Percentiles rank a stretch among this genome's conserved stretches.
Evolutionary conservation across 1,284 basidiomycete genomes (phyloP).

Genomic region (Melampsora abietis-canadensis): DNA sequence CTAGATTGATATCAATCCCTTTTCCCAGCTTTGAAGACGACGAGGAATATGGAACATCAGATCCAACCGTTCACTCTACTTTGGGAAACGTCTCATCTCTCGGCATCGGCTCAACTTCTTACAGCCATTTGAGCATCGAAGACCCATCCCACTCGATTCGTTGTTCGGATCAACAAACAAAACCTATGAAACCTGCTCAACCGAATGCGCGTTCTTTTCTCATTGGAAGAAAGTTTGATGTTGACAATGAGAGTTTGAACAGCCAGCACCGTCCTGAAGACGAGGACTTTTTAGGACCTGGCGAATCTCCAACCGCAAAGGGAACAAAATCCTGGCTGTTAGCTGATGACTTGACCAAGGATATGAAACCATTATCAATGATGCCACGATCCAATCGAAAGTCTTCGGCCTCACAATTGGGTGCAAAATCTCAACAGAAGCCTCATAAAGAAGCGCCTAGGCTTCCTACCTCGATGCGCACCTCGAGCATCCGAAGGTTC

Average conservation of each 20-base stretch:
- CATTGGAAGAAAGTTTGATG: conserved; percentile 2
- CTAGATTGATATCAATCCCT: conserved; percentile 17
- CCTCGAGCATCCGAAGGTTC: background rate
- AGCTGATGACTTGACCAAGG: background rate
- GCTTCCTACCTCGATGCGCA: background rate
- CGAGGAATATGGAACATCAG: conserved; percentile 11
- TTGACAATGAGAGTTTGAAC: conserved; percentile 3
- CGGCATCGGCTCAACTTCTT: background rate
- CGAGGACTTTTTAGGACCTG: background rate
- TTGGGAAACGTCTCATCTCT: background rate
- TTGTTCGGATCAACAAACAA: background rate
- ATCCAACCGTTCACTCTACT: background rate
- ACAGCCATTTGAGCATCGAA: background rate
- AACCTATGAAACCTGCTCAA: background rate
- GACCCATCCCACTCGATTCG: background rate
- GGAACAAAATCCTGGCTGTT: background rate
- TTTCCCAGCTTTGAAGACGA: conserved; percentile 43
- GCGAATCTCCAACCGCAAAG: background rate
- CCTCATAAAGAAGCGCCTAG: background rate
- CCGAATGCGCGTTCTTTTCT: conserved; percentile 3
- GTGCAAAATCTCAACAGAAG: background rate
- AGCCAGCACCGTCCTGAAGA: background rate
- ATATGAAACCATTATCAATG: background rate
- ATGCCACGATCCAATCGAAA: background rate
- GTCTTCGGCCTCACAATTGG: background rate